Base-by-base conservation (phyloP, 2,329 filamentous ascomycete genomes). In the Penicillium sp. region DNA sequence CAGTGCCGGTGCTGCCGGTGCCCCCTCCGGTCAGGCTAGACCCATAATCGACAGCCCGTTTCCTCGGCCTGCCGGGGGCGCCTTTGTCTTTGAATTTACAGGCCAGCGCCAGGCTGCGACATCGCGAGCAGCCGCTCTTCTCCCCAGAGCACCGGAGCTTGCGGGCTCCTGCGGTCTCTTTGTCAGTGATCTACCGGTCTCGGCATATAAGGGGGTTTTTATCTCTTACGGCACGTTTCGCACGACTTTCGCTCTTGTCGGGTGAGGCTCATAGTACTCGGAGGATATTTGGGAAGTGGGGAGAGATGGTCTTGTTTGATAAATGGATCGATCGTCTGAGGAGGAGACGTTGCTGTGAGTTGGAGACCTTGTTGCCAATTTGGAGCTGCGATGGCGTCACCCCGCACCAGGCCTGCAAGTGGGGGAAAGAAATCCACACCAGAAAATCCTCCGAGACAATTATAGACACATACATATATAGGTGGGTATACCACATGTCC, bases 1-100 rank as follows among this genome's bases (percentile, higher is more conserved):
- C 35, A 13, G 35, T 41, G 26, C 26, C 26, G 2, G 26, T 26
- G 26, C 26, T 26, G 21, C 21, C 21, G 26, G 26, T 26, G 26
- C 26, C 26, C 26, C 21, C 48, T 29, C 9, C 48, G 13, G 29
- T 21, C 30, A 31, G 19, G 19, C 49, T 30, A n/a, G 49, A 31
- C 15, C 30, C 26, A 13, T 52, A 19, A 29, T 52, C 35, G 13
- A 45, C 52, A n/a, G 35, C 35, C 13, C 38, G 31, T 21, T 54
- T 54, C 17, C 52, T 54, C 2, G 52, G 52, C 52, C 52, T 38
- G 5, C 35, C 52, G 26, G 52, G 52, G 3, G 52, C 52, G 17
- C 52, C 52, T n/a, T 54, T 54, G 23, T 54, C 52, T 9, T 54
- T 54, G 31, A 54, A 54, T 26, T 35, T 41, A 54, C 52, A 54